Evolutionary conservation across 225 moss, liverwort and hornwort species (phyloP), one percentile per base, ranked within the genome.

Genomic region (Sphagnum contortum): DNA sequence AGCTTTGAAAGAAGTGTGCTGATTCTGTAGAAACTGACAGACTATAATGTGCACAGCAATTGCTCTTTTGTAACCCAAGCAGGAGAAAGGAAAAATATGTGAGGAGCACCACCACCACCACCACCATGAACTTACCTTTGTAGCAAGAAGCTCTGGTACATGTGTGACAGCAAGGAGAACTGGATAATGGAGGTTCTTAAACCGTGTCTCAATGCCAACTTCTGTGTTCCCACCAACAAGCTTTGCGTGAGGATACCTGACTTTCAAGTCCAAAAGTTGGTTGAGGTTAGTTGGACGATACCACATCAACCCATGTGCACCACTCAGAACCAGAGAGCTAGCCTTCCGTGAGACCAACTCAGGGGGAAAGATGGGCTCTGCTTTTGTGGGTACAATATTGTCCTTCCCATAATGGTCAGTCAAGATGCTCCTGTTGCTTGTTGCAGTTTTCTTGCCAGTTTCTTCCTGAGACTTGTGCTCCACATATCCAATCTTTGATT

Each of bases 151-250:
- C 83, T 92, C 96, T 12, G 87, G 80, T 46, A 96, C 75, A 61
- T 90, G 85, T 1, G 83, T 80, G 63, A 88, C 77, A n/a, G 92
- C 88, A 71, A 96, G 89, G 50, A 96, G 69, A 50, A 96, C 92
- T 12, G 90, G 96, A 66, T 96, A 96, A 12, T 70, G 61, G 3
- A 90, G 47, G 14, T 80, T 75, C 71, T 96, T 96, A 63, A 92
- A 96, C 56, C 96, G 74, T 5, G 79, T 88, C 70, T 96, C 96
- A 53, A 96, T 96, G 4, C 92, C 96, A 7, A 96, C 83, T 75
- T 96, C 96, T 0, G 96, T 92, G 72, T 96, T 96, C 14, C 96
- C 96, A 9, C 82, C 87, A 3, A 96, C 90, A 73, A 96, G 12
- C 75, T 92, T 96, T 48, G 88, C 87, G 44, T 70, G 57, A n/a